Evolutionary conservation across 345 rosid genomes (phyloP), one percentile per base, ranked within the genome.

Genomic region (Erodium maritimum): DNA sequence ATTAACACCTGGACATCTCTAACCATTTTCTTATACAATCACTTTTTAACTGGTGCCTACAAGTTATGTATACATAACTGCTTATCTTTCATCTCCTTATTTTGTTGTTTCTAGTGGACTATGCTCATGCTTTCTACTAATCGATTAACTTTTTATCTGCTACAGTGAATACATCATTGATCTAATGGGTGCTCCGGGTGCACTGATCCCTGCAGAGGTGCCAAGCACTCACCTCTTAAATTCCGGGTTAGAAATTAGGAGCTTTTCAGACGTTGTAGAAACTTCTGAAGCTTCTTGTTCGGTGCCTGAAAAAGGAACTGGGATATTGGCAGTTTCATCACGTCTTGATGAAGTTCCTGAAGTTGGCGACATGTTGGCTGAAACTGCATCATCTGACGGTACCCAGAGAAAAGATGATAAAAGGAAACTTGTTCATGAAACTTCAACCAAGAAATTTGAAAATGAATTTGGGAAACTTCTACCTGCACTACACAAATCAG

Each of bases 111-210:
- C n/a, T 56, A 61, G 45, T 33, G 61, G 11, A 19, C 46, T 24
- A 18, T 21, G 29, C 21, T 58, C 33, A 21, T 33, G n/a, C n/a
- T 56, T 53, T 72, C 37, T 56, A 59, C 51, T 29, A 21, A 59
- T 51, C 33, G 7, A 33, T 65, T 73, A 56, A 56, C 61, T 23
- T 56, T 69, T 69, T 42, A 69, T 64, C 58, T 60, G 65, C 52
- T 81, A 82, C 84, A 81, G 95, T 76, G 97, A 91, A 69, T 87
- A 85, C 68, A 91, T 91, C 63, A 81, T 91, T 63, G 97, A 91
- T 74, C 82, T 91, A 63, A 91, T 91, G 97, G 96, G 96, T 72
- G 97, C 97, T 73, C 96, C 97, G 57, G 97, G 97, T 56, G 75
- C 91, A 13, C 74, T 91, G 57, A 84, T 88, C 68, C 97, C 97